Evolutionary conservation across 768 basidiomycete genomes (phyloP).

Genomic region (Panaeolus papilionaceus): DNA sequence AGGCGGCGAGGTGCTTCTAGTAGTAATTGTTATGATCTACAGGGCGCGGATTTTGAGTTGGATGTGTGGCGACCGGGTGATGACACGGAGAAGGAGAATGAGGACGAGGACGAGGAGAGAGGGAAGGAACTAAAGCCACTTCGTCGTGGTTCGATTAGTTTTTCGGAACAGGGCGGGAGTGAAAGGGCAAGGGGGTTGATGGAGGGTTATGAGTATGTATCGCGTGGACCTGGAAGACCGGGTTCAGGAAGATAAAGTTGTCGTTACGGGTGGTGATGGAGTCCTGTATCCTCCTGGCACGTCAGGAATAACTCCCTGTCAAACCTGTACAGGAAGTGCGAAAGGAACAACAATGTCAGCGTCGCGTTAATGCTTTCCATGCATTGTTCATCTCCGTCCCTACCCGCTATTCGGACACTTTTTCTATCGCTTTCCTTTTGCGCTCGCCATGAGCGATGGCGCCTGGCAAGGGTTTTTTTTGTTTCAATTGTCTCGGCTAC

Average conservation of each 20-base stretch:
- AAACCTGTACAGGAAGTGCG: not conserved
- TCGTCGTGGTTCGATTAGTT: not conserved
- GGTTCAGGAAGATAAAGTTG: not conserved
- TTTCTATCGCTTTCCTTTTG: not conserved
- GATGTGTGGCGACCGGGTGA: not conserved
- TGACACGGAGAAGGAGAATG: not conserved
- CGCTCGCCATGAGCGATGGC: not conserved
- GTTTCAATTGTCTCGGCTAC: not conserved
- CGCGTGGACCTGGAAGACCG: not conserved
- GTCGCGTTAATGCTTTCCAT: not conserved
- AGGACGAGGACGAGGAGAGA: not conserved
- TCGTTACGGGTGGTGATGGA: not conserved
- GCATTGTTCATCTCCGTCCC: not conserved
- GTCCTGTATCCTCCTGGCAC: not conserved
- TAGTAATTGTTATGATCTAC: not conserved
- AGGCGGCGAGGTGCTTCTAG: not conserved
- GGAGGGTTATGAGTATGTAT: not conserved
- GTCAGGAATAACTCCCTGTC: not conserved
- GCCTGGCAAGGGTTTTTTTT: not conserved
- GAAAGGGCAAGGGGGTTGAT: not conserved
- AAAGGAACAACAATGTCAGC: not conserved
- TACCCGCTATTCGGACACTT: no score
- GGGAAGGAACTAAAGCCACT: not conserved
- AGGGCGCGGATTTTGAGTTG: not conserved
- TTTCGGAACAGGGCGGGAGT: not conserved